phyloP scores from a whole-genome alignment of 805 yeast species.

The Starmerella khaoyaiensis region DNA sequence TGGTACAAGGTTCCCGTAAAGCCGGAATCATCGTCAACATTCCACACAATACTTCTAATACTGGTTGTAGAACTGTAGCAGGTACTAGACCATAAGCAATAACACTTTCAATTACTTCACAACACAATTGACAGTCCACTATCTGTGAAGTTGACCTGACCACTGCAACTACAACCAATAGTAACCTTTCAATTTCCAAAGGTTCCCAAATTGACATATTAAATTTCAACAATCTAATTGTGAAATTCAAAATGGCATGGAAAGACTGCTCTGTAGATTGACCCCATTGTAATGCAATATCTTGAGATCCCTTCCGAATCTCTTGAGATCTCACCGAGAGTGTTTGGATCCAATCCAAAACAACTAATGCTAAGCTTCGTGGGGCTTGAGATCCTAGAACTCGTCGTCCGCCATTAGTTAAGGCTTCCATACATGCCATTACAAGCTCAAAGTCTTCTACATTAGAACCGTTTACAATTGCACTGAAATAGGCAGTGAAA shows the following conservation, averaged over 20 bases:
- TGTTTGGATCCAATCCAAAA: constrained; percentile 29
- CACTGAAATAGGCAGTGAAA: constrained; percentile 45
- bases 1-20: constrained; percentile 30
- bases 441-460: constrained; percentile 43
- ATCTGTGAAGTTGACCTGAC: constrained; percentile 32
- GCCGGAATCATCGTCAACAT: constrained; percentile 30
- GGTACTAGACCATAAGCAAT: constrained; percentile 40
- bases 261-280: constrained; percentile 23
- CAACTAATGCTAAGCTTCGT: constrained; percentile 31
- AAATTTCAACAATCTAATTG: constrained; percentile 37
- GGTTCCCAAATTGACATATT: constrained; percentile 37
- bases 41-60: constrained; percentile 37
- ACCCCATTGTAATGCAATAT: constrained; percentile 25
- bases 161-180: constrained; percentile 30
- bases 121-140: constrained; percentile 30
- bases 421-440: constrained; percentile 34
- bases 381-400: constrained; percentile 25
- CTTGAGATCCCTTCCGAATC: constrained; percentile 23
- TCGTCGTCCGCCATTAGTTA: constrained; percentile 40
- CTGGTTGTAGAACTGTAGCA: constrained; percentile 26
- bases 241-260: constrained; percentile 29
- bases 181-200: constrained; percentile 27
- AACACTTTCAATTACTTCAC: constrained; percentile 34
- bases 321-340: constrained; percentile 26
- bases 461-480: constrained; percentile 38